Conservation (phyloP, 1,139 yeast species). For the Magnusiomyces clavatus region DNA sequence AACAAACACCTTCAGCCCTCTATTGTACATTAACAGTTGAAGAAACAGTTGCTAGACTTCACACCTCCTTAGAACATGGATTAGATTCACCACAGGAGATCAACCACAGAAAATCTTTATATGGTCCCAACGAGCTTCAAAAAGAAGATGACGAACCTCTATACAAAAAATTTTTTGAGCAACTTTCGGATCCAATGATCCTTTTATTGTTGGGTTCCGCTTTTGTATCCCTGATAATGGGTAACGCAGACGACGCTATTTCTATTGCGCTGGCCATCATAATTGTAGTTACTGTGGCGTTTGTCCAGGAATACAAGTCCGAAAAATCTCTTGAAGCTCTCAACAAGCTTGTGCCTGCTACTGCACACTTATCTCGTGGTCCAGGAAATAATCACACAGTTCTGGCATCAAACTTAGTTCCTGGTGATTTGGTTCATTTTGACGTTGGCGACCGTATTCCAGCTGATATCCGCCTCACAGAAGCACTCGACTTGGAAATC, state of each 20-base stretch:
- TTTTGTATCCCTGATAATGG: conserved; percentile 74
- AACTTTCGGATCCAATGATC: conserved; percentile 81
- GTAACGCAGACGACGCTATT: conserved; percentile 87
- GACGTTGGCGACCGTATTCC: conserved; percentile 92
- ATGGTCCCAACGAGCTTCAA: conserved; percentile 70
- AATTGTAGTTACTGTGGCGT: conserved; percentile 91
- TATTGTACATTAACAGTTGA: conserved; percentile 53
- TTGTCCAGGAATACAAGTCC: conserved; percentile 90
- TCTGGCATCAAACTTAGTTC: conserved; percentile 78
- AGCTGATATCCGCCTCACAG: conserved; percentile 77
- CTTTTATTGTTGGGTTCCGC: conserved; percentile 84
- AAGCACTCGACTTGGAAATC: conserved; percentile 67
- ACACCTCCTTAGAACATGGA: conserved; percentile 54
- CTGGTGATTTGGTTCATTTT: conserved; percentile 88
- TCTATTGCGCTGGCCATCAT: conserved; percentile 81
- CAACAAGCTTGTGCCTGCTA: conserved; percentile 86
- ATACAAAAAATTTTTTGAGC: conserved; percentile 58
- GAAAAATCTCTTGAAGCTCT: conserved; percentile 90
- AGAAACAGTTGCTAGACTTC: conserved; percentile 53
- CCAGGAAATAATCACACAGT: conserved; percentile 62
- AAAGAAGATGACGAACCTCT: conserved; percentile 72
- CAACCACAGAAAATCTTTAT: conserved; percentile 56
- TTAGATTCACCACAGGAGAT: conserved; percentile 62
- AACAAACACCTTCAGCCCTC: conserved; percentile 37
- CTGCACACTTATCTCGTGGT: conserved; percentile 79